Conservation (phyloP, 176 grass and related monocot species). For the Aegilops longissima region DNA sequence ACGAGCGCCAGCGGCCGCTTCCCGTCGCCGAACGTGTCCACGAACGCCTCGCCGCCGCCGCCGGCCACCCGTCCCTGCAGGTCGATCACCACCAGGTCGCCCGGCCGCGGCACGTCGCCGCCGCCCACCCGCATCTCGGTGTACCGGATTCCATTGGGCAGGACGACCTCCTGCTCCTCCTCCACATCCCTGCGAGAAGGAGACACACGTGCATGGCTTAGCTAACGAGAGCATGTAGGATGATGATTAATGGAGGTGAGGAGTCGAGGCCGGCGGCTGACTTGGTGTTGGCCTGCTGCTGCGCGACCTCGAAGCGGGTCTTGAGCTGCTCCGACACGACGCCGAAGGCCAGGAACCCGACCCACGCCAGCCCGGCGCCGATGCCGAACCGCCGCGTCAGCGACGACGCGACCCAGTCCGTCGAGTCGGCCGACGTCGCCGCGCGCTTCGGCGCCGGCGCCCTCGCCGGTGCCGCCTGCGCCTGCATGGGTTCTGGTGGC, state of each 20-base stretch:
- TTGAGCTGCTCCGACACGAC: constrained; percentile 98
- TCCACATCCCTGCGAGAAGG: constrained; percentile 55
- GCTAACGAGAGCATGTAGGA: neutral
- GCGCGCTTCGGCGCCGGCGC: constrained; percentile 49
- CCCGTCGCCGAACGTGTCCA: constrained; percentile 78
- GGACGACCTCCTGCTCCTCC: constrained; percentile 67
- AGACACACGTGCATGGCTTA: neutral
- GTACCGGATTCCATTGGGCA: constrained; percentile 94
- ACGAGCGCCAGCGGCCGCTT: constrained; percentile 80
- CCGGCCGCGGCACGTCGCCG: constrained; percentile 51
- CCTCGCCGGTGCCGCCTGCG: constrained; percentile 9
- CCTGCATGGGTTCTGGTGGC: constrained; percentile 3
- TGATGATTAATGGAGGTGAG: neutral
- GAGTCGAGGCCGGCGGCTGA: neutral
- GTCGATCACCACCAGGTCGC: constrained; percentile 92
- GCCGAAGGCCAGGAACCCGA: constrained; percentile 76
- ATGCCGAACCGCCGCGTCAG: constrained; percentile 90
- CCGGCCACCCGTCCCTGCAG: constrained; percentile 65
- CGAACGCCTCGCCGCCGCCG: constrained; percentile 43
- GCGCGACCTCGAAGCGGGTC: constrained; percentile 91
- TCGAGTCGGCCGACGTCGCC: constrained; percentile 46
- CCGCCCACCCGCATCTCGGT: constrained; percentile 86
- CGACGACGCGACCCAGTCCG: constrained; percentile 85
- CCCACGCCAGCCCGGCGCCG: constrained; percentile 93
- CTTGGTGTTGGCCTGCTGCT: constrained; percentile 93